Percentiles rank a stretch among this genome's conserved stretches.
Evolutionary conservation across 257 asterid species (phyloP).

Genomic region (Euphrasia confusa): DNA sequence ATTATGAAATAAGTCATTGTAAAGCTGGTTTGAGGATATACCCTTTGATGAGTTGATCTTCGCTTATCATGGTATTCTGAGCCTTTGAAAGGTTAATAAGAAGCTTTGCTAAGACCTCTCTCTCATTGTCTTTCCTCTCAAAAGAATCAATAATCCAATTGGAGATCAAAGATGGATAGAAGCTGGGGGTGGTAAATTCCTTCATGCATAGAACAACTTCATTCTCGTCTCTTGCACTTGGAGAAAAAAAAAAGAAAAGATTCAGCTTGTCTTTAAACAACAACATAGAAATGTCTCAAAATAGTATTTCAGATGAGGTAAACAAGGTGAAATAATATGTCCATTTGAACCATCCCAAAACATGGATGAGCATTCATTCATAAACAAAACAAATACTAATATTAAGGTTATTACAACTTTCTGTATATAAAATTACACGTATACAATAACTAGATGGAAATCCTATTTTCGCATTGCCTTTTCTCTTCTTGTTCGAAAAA

Average conservation of each 20-base stretch:
- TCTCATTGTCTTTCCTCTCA: conserved; percentile 25
- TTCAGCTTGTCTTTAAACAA: neutral
- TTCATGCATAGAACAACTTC: conserved; percentile 68
- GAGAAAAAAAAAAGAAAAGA: conserved; percentile 13
- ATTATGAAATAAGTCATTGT: neutral
- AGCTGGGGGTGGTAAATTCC: conserved; percentile 59
- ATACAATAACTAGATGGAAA: neutral
- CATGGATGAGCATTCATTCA: too few species aligned
- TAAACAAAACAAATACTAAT: too few species aligned
- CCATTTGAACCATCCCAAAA: too few species aligned
- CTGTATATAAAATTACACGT: neutral
- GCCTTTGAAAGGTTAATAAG: conserved; percentile 2
- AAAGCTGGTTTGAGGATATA: conserved; percentile 18
- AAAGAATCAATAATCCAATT: conserved; percentile 71
- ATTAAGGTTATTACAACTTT: too few species aligned
- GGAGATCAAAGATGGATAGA: conserved; percentile 56
- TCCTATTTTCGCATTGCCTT: neutral
- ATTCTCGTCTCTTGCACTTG: conserved; percentile 67
- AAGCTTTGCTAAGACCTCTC: conserved; percentile 36
- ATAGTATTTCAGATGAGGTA: neutral
- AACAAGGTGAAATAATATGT: neutral
- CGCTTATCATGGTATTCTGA: neutral
- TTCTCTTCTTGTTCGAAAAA: too few species aligned
- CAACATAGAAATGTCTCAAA: neutral
- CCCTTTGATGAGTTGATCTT: conserved; percentile 43